A percentile compares a stretch with the other conserved stretches of the same genome.
phyloP scores from a whole-genome alignment of 1,284 basidiomycete genomes.

The Cryptococcus hybrid region DNA sequence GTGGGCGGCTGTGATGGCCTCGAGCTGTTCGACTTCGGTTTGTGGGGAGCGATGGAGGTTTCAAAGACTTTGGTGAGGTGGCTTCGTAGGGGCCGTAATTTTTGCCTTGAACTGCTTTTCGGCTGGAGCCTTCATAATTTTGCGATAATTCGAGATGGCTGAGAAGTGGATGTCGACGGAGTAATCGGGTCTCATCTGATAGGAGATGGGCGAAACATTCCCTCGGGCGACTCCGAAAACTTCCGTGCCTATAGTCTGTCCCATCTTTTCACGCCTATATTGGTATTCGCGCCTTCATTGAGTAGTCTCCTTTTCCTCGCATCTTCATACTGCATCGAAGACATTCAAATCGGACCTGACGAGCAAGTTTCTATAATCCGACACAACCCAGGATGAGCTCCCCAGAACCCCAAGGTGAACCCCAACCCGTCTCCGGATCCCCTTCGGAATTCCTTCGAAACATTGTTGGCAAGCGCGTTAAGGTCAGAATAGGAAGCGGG shows the following conservation, averaged over 20 bases:
- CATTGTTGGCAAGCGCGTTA: conserved; percentile 92
- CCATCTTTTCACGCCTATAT: background rate
- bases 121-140: conserved; percentile 29
- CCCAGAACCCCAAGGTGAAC: conserved; percentile 25
- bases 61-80: conserved; percentile 12
- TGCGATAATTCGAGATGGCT: background rate
- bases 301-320: no score
- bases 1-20: background rate
- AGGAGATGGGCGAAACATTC: conserved; percentile 2
- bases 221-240: background rate
- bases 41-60: conserved; percentile 5
- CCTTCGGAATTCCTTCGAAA: conserved; percentile 88
- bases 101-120: conserved; percentile 18
- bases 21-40: background rate
- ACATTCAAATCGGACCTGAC: no score
- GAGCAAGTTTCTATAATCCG: background rate
- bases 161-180: background rate
- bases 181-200: background rate
- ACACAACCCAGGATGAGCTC: conserved; percentile 30
- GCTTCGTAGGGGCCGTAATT: conserved; percentile 35
- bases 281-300: no score
- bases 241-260: background rate
- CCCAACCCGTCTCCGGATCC: conserved; percentile 58
- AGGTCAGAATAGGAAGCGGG: conserved; percentile 91
- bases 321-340: no score